These are phyloP conservation scores for Insectozyma bohioensis DNA, from an alignment of 1,139 yeast genomes.

Conservation along the genomic window DNA sequence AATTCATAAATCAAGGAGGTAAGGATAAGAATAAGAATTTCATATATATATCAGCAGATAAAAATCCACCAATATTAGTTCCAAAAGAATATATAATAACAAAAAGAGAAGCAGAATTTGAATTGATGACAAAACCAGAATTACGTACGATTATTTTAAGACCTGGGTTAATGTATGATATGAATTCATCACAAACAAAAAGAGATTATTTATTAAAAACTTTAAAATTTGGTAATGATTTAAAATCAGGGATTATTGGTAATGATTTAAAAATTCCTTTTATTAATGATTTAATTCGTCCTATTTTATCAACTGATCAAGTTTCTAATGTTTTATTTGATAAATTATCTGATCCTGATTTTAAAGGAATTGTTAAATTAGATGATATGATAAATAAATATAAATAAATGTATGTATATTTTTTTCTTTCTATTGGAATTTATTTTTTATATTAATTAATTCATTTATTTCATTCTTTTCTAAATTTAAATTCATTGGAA, in stretches of 20 bases:
- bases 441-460: constrained; percentile 24
- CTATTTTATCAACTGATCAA: constrained; percentile 64
- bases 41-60: constrained; percentile 81
- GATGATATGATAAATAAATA: constrained; percentile 40
- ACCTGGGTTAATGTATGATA: constrained; percentile 84
- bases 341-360: constrained; percentile 48
- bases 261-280: constrained; percentile 18
- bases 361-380: constrained; percentile 58
- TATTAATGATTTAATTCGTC: constrained; percentile 55
- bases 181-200: constrained; percentile 25
- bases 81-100: constrained; percentile 72
- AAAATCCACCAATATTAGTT: constrained; percentile 61
- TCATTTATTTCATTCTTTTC: constrained; percentile 28
- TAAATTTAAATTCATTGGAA: constrained; percentile 26
- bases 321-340: constrained; percentile 64
- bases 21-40: constrained; percentile 40
- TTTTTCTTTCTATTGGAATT: constrained; percentile 9
- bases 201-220: constrained; percentile 29
- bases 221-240: constrained; percentile 36
- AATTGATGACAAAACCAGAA: constrained; percentile 40
- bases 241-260: constrained; percentile 40
- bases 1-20: constrained; percentile 34
- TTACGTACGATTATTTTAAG: constrained; percentile 65
- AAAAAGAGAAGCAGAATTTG: constrained; percentile 75
- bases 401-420: not conserved